These are phyloP conservation scores for Gossypium davidsonii DNA, from an alignment of 441 rosid genomes.

Conservation along the genomic window DNA sequence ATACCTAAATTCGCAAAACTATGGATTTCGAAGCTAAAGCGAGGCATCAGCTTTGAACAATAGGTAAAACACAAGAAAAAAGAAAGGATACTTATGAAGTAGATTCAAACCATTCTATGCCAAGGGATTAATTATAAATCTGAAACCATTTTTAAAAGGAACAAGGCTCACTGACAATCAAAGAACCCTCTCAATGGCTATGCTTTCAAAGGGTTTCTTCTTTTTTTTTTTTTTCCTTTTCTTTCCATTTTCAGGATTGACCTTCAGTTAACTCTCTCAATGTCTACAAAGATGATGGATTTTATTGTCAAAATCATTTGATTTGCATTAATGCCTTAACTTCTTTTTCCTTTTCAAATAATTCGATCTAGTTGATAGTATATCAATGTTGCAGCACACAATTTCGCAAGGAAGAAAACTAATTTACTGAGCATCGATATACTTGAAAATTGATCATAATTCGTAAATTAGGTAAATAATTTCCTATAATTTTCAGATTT, in stretches of 20 bases:
- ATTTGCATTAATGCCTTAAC: not conserved
- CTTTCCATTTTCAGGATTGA: not conserved
- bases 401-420: not conserved
- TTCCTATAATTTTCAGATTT: not conserved
- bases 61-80: not conserved
- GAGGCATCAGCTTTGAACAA: not conserved
- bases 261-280: not conserved
- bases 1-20: not conserved
- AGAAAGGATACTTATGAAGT: not conserved
- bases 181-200: not conserved
- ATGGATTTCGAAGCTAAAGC: not conserved
- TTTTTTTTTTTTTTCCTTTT: not conserved
- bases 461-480: not conserved
- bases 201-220: not conserved
- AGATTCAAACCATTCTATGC: not conserved
- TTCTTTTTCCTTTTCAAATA: not conserved
- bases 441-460: not conserved
- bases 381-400: not conserved
- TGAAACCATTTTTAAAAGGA: not conserved
- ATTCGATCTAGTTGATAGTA: not conserved
- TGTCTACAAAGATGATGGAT: not conserved
- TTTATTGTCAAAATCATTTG: not conserved
- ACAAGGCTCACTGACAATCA: not conserved
- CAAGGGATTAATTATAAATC: not conserved
- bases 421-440: not conserved